phyloP scores from a whole-genome alignment of 345 rosid species.

The Eucalyptus curtisii region DNA sequence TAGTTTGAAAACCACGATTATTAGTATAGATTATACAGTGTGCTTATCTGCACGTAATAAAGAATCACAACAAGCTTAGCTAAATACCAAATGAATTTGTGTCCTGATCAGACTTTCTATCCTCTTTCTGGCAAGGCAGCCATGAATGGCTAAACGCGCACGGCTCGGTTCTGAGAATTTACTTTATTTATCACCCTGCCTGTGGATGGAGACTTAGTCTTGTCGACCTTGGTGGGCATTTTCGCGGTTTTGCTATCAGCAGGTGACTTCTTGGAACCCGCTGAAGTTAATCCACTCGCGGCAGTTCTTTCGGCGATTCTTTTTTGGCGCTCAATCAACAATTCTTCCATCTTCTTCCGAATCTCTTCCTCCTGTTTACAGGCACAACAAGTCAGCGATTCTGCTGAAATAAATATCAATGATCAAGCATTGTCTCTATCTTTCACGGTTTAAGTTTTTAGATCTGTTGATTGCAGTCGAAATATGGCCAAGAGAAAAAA shows the following conservation, averaged over 20 bases:
- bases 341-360: constrained; percentile 58
- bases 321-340: constrained; percentile 51
- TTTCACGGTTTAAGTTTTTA: background rate
- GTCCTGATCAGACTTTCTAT: background rate
- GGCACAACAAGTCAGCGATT: background rate
- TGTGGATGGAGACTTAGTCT: constrained; percentile 1
- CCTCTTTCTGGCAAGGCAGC: background rate
- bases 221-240: constrained; percentile 7
- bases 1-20: background rate
- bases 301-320: constrained; percentile 88
- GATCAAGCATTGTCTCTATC: background rate
- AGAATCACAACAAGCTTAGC: background rate
- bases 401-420: background rate
- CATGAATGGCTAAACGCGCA: background rate
- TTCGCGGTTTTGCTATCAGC: constrained; percentile 16
- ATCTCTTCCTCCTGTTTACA: constrained; percentile 67
- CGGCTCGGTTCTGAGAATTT: background rate
- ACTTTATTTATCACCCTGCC: constrained; percentile 7
- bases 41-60: background rate
- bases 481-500: background rate
- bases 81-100: background rate
- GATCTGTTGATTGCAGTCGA: background rate
- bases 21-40: background rate
- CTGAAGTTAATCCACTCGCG: constrained; percentile 10
- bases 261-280: constrained; percentile 26